Conservation (phyloP, 2,329 filamentous ascomycete species). For the Cyanodermella asteris region DNA sequence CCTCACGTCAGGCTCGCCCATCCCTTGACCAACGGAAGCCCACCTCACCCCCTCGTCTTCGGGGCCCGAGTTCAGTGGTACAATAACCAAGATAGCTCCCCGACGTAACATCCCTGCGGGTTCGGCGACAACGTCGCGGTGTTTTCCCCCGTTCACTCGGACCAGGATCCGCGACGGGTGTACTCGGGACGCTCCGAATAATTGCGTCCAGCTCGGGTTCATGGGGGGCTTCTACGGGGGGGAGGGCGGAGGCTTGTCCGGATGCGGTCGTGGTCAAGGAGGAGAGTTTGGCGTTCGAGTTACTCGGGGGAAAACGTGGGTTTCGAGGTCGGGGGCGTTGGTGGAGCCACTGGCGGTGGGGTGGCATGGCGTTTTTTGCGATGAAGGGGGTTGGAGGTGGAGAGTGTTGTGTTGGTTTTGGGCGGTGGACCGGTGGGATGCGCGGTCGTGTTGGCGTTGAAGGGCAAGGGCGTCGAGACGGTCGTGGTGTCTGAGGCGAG, state of each 20-base stretch:
- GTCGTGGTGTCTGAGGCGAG: slow-evolving; percentile 34
- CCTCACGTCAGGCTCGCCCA: no score
- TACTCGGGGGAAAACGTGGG: no score
- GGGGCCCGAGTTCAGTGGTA: slow-evolving; percentile 31
- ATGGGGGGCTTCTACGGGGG: no score
- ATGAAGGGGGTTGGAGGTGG: slow-evolving; percentile 28
- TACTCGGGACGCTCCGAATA: no score
- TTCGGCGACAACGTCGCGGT: slow-evolving; percentile 27
- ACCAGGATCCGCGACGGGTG: slow-evolving; percentile 30
- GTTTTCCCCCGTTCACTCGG: slow-evolving; percentile 33
- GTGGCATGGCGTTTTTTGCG: slow-evolving; percentile 32
- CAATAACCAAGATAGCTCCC: slow-evolving; percentile 29
- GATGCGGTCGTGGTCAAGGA: no score
- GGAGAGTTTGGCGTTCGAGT: no score
- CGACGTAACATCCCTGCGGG: slow-evolving; percentile 25
- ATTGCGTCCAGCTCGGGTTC: no score
- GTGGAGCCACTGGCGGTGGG: slow-evolving; percentile 33
- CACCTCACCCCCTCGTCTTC: slow-evolving; percentile 30
- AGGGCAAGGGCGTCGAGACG: slow-evolving; percentile 19
- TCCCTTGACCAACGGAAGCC: slow-evolving; percentile 29
- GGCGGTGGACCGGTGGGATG: slow-evolving; percentile 33
- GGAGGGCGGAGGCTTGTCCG: no score
- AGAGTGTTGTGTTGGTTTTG: slow-evolving; percentile 25
- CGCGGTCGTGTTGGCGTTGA: slow-evolving; percentile 24
- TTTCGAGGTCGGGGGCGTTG: no score